Percentiles rank a stretch among this genome's conserved stretches.
These are phyloP conservation scores for Mesotaenium endlicherianum DNA, from an alignment of 139 green algal species.

Conservation along the genomic window DNA sequence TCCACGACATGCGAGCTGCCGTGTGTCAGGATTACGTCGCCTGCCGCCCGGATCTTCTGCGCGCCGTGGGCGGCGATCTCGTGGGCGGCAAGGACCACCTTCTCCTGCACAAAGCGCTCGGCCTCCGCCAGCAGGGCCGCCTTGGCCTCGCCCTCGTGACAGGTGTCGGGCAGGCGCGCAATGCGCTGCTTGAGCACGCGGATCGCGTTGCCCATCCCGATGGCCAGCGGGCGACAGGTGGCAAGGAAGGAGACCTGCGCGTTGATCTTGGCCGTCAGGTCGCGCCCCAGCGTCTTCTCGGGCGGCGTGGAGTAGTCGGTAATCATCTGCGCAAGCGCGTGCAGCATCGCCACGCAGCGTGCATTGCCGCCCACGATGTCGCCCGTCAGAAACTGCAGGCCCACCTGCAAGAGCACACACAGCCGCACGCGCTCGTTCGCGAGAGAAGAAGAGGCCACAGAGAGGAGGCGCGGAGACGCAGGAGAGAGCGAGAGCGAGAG, in stretches of 20 bases:
- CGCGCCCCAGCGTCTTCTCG: conserved; percentile 67
- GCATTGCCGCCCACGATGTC: conserved; percentile 78
- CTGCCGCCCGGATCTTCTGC: conserved; percentile 71
- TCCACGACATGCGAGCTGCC: conserved; percentile 70
- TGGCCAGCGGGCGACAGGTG: conserved; percentile 76
- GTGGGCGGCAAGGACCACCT: conserved; percentile 64
- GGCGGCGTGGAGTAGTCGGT: conserved; percentile 72
- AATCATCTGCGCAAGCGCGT: conserved; percentile 71
- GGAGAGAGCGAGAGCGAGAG: background rate
- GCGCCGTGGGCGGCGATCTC: conserved; percentile 70
- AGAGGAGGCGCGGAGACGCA: background rate
- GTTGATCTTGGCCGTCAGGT: conserved; percentile 77
- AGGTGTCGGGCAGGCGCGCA: background rate
- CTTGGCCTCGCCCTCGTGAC: conserved; percentile 64
- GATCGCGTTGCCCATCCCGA: conserved; percentile 91
- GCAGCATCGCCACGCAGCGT: conserved; percentile 84
- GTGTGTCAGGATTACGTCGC: conserved; percentile 91
- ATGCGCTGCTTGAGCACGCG: conserved; percentile 75
- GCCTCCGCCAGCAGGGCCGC: conserved; percentile 55
- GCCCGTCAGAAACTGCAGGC: conserved; percentile 66
- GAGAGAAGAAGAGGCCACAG: background rate
- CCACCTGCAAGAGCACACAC: conserved; percentile 80
- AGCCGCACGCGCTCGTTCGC: no score
- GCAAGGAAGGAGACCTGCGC: conserved; percentile 81
- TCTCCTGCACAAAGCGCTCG: conserved; percentile 41